Base-by-base conservation (phyloP, 352 stramenopile genomes). In the Bremia lactucae region DNA sequence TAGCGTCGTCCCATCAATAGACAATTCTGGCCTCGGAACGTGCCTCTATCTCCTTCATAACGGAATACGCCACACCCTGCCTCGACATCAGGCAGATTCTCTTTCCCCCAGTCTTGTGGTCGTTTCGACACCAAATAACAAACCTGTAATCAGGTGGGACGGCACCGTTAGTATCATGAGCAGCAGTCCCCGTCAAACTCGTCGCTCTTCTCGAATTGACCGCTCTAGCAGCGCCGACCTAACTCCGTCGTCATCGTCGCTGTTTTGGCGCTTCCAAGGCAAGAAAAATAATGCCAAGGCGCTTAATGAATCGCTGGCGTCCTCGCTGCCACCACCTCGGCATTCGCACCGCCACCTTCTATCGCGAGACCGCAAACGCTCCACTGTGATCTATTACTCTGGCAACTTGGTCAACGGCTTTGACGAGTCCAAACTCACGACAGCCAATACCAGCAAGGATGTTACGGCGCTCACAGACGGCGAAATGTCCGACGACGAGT, bases 351-450 rank as follows among this genome's bases (percentile, higher is more conserved):
- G 46, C 15, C 42, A 42, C 13, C 51, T 53, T 11, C 16, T 64
- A 9, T 56, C 49, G 10, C 31, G 55, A 9, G 56, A 58, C 42
- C 55, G 58, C 6, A 54, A 51, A 31, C 57, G 63, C 4, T 51
- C 66, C 2, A 54, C 61, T 33, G 44, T 72, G 3, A 55, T 78
- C 19, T 63, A 50, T 40, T 78, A 74, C 39, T 50, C 56, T 10
- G 36, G 20, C 29, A 44, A 19, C 11, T 25, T 18, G 13, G 9
- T 21, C 2, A 25, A 9, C 28, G 31, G 50, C 2, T 19, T 41
- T 7, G 43, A 47, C 9, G 36, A 48, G 6, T 37, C 21, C 19
- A 46, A 42, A 25, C 13, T 45, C 16, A 31, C 20, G 15, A 21
- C 26, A 9, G 41, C 45, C n/a, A n/a, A 24, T 22, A 40, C 42